These are phyloP conservation scores for Cadophora gregata DNA, from an alignment of 2,329 filamentous ascomycete genomes.

Conservation along the genomic window DNA sequence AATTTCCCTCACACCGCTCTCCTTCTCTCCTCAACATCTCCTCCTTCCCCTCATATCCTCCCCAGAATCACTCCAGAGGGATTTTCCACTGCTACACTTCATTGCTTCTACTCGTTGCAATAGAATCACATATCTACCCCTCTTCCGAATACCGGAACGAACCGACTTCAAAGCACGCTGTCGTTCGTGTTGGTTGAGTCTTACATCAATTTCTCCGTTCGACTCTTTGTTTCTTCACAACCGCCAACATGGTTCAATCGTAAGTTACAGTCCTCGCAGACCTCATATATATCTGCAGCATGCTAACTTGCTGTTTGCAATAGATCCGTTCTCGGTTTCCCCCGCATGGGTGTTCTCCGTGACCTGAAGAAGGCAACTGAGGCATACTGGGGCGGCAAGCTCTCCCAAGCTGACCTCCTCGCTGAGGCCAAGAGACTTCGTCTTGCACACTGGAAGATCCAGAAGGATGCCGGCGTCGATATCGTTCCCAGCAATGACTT, in stretches of 20 bases:
- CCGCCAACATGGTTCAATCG: slow-evolving; percentile 64
- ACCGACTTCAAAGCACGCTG: slow-evolving; percentile 29
- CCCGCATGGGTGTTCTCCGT: slow-evolving; percentile 97
- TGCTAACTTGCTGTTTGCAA: slow-evolving; percentile 26
- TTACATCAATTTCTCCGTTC: slow-evolving; percentile 26
- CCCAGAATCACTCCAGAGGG: slow-evolving; percentile 25
- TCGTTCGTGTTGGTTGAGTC: slow-evolving; percentile 30
- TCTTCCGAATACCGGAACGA: slow-evolving; percentile 27
- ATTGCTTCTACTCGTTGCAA: slow-evolving; percentile 18
- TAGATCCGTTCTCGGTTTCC: slow-evolving; percentile 88
- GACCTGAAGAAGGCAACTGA: slow-evolving; percentile 99
- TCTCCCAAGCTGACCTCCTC: slow-evolving; percentile 88
- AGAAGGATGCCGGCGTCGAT: slow-evolving; percentile 97
- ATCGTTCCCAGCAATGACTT: slow-evolving; percentile 99
- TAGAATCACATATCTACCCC: slow-evolving; percentile 12
- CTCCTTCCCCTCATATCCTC: slow-evolving; percentile 20
- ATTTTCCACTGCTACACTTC: slow-evolving; percentile 18
- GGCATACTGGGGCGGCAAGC: slow-evolving; percentile 95
- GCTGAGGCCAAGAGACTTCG: slow-evolving; percentile 96
- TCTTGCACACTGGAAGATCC: slow-evolving; percentile 98
- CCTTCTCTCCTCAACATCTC: slow-evolving; percentile 26
- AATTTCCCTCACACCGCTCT: slow-evolving; percentile 27
- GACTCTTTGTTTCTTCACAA: slow-evolving; percentile 26
- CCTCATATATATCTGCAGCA: slow-evolving; percentile 9
- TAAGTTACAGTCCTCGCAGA: slow-evolving; percentile 46